A percentile compares a stretch with the other conserved stretches of the same genome.
These are phyloP conservation scores for Rhizopogon vulgaris DNA, from an alignment of 768 basidiomycete genomes.

Conservation along the genomic window DNA sequence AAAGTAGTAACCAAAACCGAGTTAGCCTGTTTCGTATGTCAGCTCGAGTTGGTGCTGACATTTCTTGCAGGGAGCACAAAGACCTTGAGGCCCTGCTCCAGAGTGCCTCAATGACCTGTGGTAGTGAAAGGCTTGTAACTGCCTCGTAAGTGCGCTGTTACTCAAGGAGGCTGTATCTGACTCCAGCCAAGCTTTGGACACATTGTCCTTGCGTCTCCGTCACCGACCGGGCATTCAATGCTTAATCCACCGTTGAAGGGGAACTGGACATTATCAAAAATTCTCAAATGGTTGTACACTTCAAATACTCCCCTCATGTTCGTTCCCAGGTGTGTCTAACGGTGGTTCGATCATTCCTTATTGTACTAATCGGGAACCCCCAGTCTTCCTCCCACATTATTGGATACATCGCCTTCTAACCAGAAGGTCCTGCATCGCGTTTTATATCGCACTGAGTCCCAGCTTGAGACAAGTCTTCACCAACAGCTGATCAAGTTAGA, in stretches of 20 bases:
- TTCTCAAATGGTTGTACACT: constrained; percentile 40
- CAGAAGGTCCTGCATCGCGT: constrained; percentile 40
- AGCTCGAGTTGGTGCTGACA: neutral
- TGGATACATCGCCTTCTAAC: constrained; percentile 22
- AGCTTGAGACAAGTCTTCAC: constrained; percentile 4
- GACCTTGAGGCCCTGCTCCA: neutral
- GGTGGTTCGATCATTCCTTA: too few species aligned
- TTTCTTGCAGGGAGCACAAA: neutral
- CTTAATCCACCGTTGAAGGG: constrained; percentile 41
- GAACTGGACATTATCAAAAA: constrained; percentile 30
- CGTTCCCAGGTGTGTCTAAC: constrained; percentile 40
- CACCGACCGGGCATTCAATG: constrained; percentile 23
- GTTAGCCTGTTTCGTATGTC: constrained; percentile 23
- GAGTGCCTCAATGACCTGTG: neutral
- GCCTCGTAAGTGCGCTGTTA: constrained; percentile 33
- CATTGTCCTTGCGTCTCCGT: constrained; percentile 39
- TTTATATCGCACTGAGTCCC: constrained; percentile 32
- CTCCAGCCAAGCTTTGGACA: constrained; percentile 47
- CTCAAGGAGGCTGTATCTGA: neutral
- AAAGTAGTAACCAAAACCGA: constrained; percentile 27
- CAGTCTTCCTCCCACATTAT: constrained; percentile 35
- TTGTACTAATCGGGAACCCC: neutral
- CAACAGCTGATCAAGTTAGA: constrained; percentile 34
- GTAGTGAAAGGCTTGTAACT: constrained; percentile 20
- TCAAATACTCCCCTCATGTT: constrained; percentile 33